Conservation (phyloP, 176 grass and related monocot species). For the Puccinellia tenuiflora region DNA sequence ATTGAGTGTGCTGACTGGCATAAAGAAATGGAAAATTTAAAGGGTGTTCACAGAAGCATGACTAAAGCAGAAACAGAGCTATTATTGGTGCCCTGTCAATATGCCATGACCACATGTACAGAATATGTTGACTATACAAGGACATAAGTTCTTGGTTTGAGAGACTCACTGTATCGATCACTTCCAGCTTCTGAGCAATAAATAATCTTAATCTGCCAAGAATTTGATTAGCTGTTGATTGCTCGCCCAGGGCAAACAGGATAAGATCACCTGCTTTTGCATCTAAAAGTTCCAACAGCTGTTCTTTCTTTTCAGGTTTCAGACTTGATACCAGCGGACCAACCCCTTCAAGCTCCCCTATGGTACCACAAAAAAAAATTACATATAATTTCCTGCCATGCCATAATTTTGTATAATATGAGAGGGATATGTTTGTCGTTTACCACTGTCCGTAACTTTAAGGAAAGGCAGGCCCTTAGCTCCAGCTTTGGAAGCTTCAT, state of each 20-base stretch:
- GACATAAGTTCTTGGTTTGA: not conserved
- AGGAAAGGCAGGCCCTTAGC: slow-evolving; percentile 96
- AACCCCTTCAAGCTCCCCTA: slow-evolving; percentile 89
- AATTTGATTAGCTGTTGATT: slow-evolving; percentile 52
- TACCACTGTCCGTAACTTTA: slow-evolving; percentile 90
- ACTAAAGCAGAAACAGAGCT: slow-evolving; percentile 5
- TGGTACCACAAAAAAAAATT: slow-evolving; percentile 10
- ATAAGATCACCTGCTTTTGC: slow-evolving; percentile 78
- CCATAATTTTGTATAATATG: not conserved
- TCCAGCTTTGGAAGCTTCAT: slow-evolving; percentile 86
- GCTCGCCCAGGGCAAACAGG: slow-evolving; percentile 82
- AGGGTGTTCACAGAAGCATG: slow-evolving; percentile 2
- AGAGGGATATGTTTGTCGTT: not conserved
- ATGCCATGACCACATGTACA: not conserved
- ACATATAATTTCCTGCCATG: not conserved
- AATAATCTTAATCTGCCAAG: slow-evolving; percentile 78
- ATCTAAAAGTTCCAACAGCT: slow-evolving; percentile 43
- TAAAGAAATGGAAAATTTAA: slow-evolving; percentile 24
- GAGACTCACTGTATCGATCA: slow-evolving; percentile 65
- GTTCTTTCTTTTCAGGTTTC: slow-evolving; percentile 56
- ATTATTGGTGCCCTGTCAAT: not conserved
- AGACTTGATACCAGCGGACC: slow-evolving; percentile 64
- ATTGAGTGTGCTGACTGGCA: slow-evolving; percentile 65
- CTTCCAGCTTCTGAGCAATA: slow-evolving; percentile 68
- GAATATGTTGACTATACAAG: slow-evolving; percentile 6